These are phyloP conservation scores for Skeletonema tropicum DNA, from an alignment of 108 stramenopile genomes.

Conservation along the genomic window DNA sequence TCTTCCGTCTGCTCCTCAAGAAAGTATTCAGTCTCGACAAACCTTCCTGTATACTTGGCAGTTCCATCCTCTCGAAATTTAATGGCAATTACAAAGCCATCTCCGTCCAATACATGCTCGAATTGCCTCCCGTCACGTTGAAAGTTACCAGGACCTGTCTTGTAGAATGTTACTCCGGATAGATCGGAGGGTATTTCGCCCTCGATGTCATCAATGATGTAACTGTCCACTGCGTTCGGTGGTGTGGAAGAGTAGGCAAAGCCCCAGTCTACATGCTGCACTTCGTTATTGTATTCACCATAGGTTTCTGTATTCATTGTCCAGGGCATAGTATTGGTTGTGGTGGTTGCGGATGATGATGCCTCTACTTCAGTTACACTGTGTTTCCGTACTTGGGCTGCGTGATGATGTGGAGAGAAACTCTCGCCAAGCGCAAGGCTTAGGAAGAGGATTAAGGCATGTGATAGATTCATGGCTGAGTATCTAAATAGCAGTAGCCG, in stretches of 20 bases:
- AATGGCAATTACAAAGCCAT: slow-evolving; percentile 10
- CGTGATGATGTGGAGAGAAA: not conserved
- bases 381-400: not conserved
- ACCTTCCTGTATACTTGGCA: slow-evolving; percentile 8
- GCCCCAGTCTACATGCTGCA: slow-evolving; percentile 10
- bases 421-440: not conserved
- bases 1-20: slow-evolving; percentile 26
- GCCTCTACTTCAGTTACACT: not conserved
- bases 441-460: not conserved
- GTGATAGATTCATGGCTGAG: not conserved
- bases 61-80: not conserved
- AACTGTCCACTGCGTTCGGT: slow-evolving; percentile 1
- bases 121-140: slow-evolving; percentile 5
- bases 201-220: not conserved
- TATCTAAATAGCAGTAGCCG: no score
- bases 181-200: slow-evolving; percentile 9
- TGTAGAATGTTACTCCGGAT: slow-evolving; percentile 16
- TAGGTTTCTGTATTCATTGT: slow-evolving; percentile 3
- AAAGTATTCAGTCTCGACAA: slow-evolving; percentile 53
- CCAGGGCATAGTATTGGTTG: not conserved
- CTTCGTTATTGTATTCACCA: not conserved
- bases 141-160: slow-evolving; percentile 19
- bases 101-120: slow-evolving; percentile 20
- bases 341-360: not conserved
- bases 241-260: slow-evolving; percentile 8